Base-by-base conservation (phyloP, 345 rosid genomes). In the Euphorbia peplus region DNA sequence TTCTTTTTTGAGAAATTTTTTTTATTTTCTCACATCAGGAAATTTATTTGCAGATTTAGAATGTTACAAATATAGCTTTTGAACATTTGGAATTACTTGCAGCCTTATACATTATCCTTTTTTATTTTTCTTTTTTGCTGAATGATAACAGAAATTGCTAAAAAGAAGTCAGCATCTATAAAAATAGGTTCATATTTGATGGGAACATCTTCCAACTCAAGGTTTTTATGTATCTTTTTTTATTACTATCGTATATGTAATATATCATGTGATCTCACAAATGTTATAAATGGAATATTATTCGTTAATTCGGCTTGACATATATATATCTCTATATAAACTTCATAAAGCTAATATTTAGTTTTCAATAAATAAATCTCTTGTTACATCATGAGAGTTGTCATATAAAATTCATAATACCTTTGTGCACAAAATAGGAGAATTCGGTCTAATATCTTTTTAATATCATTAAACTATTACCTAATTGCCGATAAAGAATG, bases 61-160 rank as follows among this genome's bases (percentile, higher is more conserved):
- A 35, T 30, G 16, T 44, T 3, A 12, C 21, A 68, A 68, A 51
- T 21, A 47, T 46, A 0, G 35, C 72, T 59, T 69, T 69, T 60
- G 21, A 60, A 59, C 41, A 32, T 48, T 46, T 29, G 28, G 30
- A 69, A 59, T 69, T 30, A 32, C 10, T 59, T 50, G 35, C 21
- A 59, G 21, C 66, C 54, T 46, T 28, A n/a, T n/a, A n/a, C 39
- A 19, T 39, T 13, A 44, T 6, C 52, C 16, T 46, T 68, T 57
- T n/a, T 26, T 39, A 39, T 68, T 57, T 4, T 55, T 52, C 63
- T 39, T 55, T 68, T 57, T 4, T 55, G 63, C 63, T 44, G 32
- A 28, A 42, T 56, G 22, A 68, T 13, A 26, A 15, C 28, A 25
- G 9, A 56, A 68, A 59, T 22, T 32, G 22, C 4, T 6, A 8